Conservation (phyloP, 2,329 filamentous ascomycete species). For the Ascochyta clinopodiicola region DNA sequence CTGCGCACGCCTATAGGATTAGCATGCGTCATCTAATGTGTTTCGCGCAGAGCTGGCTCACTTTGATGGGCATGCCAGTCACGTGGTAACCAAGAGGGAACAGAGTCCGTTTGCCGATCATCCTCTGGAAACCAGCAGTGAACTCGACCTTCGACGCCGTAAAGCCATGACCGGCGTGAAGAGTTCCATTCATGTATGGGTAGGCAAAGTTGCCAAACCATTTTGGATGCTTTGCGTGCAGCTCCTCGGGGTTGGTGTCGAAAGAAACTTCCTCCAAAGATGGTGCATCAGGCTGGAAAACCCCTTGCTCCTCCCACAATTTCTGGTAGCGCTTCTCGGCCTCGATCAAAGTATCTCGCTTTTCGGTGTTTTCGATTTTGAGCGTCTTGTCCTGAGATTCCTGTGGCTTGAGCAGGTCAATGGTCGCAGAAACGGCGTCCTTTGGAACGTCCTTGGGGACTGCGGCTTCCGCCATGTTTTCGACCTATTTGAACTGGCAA, state of each 20-base stretch:
- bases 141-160: conserved; percentile 95
- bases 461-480: conserved; percentile 42
- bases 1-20: conserved; percentile 71
- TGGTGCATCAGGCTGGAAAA: conserved; percentile 89
- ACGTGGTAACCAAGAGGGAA: conserved; percentile 96
- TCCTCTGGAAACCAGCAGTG: conserved; percentile 80
- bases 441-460: conserved; percentile 36
- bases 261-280: conserved; percentile 78
- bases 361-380: conserved; percentile 79
- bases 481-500: conserved; percentile 10
- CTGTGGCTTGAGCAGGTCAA: conserved; percentile 62
- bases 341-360: conserved; percentile 80
- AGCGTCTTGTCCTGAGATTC: conserved; percentile 65
- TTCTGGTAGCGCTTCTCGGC: conserved; percentile 93
- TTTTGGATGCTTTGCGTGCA: conserved; percentile 84
- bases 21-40: not conserved
- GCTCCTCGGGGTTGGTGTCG: conserved; percentile 74
- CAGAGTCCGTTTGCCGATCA: conserved; percentile 86
- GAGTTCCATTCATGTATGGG: conserved; percentile 53
- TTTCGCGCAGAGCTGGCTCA: not conserved
- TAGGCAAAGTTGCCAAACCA: conserved; percentile 85
- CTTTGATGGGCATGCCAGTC: conserved; percentile 92
- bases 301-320: conserved; percentile 75
- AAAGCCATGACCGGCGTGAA: conserved; percentile 93
- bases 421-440: conserved; percentile 59